A percentile compares a stretch with the other conserved stretches of the same genome.
Evolutionary conservation across 192 early-diverging fungal genomes (phyloP).

Genomic region (Coemansia javaensis): DNA sequence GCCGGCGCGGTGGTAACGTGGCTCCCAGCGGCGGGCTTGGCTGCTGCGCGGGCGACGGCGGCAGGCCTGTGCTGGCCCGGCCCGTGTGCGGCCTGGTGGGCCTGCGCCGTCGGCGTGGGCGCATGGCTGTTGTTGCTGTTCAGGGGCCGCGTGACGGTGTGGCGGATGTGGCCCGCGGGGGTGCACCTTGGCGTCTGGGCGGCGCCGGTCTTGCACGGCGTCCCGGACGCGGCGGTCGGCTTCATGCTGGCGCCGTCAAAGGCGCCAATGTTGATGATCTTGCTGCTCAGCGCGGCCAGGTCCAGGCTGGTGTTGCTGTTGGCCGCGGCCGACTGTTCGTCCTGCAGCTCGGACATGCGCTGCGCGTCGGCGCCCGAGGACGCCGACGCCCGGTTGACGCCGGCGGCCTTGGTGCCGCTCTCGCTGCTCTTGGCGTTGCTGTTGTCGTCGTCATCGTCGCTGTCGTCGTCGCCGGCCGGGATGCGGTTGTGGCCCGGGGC

Average conservation of each 20-base stretch:
- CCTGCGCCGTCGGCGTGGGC: neutral
- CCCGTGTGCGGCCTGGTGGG: neutral
- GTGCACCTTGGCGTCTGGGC: neutral
- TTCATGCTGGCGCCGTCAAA: slow-evolving; percentile 23
- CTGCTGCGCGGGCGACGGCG: neutral
- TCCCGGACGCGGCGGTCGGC: slow-evolving; percentile 7
- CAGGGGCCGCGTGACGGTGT: slow-evolving; percentile 17
- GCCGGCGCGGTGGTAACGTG: too few relatives aligned
- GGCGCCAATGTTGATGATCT: slow-evolving; percentile 28
- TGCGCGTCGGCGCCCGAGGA: neutral
- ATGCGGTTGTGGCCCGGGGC: slow-evolving; percentile 26
- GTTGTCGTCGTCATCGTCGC: slow-evolving; percentile 15
- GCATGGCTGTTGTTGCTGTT: neutral
- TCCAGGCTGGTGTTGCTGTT: slow-evolving; percentile 35
- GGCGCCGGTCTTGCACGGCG: neutral
- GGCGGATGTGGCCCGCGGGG: slow-evolving; percentile 2
- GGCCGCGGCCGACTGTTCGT: slow-evolving; percentile 2
- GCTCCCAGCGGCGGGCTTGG: too few relatives aligned
- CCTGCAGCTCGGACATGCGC: neutral
- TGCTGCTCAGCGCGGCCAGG: slow-evolving; percentile 19
- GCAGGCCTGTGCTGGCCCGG: neutral
- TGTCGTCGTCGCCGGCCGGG: slow-evolving; percentile 11
- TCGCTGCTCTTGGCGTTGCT: slow-evolving; percentile 6
- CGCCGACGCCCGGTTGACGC: slow-evolving; percentile 24
- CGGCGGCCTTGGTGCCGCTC: slow-evolving; percentile 10